Conservation (phyloP, 1,284 basidiomycete species). For the Volvariella volvacea region DNA sequence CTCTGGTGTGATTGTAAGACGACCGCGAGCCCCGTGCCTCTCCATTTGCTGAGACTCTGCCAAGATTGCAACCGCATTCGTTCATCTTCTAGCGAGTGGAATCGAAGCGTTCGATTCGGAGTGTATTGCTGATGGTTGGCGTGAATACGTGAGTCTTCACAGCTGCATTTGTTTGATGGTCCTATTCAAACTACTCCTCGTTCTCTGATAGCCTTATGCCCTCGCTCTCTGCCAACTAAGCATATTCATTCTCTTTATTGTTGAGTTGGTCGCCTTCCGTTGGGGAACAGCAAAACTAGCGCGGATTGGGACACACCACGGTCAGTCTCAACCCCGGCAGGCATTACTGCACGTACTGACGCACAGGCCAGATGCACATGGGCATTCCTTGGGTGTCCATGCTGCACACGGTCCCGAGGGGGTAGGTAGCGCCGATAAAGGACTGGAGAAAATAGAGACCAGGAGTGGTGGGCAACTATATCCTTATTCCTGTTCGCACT, state of each 20-base stretch:
- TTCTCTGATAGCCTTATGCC: constrained; percentile 57
- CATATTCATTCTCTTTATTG: constrained; percentile 79
- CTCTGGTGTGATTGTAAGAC: constrained; percentile 82
- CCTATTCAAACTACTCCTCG: not conserved
- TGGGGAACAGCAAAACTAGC: constrained; percentile 64
- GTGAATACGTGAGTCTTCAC: constrained; percentile 56
- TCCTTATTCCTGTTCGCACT: no score
- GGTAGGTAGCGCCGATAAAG: constrained; percentile 12
- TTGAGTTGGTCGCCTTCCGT: constrained; percentile 82
- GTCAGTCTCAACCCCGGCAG: constrained; percentile 24
- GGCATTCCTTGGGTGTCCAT: constrained; percentile 59
- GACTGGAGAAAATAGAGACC: constrained; percentile 11
- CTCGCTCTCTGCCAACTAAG: constrained; percentile 75
- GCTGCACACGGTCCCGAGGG: constrained; percentile 67
- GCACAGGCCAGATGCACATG: constrained; percentile 47
- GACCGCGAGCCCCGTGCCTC: constrained; percentile 5
- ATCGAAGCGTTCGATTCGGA: constrained; percentile 62
- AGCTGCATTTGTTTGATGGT: constrained; percentile 1
- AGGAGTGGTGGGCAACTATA: constrained; percentile 20
- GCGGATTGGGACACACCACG: constrained; percentile 46
- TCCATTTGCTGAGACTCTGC: constrained; percentile 10
- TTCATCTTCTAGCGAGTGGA: constrained; percentile 78
- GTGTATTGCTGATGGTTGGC: constrained; percentile 73
- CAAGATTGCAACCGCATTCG: constrained; percentile 88
- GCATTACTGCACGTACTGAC: constrained; percentile 1